Evolutionary conservation across 2,329 filamentous ascomycete species (phyloP).

Genomic region (Claviceps humidiphila): DNA sequence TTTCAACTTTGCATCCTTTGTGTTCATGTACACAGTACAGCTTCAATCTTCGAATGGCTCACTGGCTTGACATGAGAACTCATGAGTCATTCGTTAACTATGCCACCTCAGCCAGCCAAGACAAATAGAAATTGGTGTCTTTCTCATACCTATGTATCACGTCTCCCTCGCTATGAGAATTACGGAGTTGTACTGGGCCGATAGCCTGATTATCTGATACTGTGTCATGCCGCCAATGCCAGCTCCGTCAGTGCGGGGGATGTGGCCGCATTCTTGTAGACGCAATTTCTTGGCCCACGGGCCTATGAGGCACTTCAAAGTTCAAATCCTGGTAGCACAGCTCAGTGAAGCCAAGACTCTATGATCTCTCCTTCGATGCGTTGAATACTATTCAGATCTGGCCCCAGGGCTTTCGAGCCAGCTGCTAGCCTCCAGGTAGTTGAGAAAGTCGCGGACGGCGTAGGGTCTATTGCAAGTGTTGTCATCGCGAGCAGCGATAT

Average conservation of each 20-base stretch:
- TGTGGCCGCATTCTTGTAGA: conserved; percentile 30
- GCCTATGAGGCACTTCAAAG: conserved; percentile 27
- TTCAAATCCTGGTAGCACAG: conserved; percentile 30
- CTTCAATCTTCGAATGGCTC: too few species aligned
- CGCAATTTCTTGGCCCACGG: conserved; percentile 31
- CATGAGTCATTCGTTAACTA: too few species aligned
- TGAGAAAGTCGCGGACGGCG: conserved; percentile 32
- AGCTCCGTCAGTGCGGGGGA: conserved; percentile 18
- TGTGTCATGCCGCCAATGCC: too few species aligned
- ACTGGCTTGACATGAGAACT: too few species aligned
- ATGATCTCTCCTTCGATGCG: conserved; percentile 22
- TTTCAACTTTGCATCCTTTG: too few species aligned
- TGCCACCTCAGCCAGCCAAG: too few species aligned
- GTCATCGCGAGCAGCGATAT: conserved; percentile 29
- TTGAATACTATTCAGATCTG: conserved; percentile 27
- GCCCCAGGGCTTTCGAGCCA: conserved; percentile 28
- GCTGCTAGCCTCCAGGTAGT: conserved; percentile 19
- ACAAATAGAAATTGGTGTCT: too few species aligned
- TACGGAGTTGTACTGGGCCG: too few species aligned
- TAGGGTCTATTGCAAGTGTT: conserved; percentile 28
- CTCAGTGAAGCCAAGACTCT: conserved; percentile 27
- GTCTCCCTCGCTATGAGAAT: too few species aligned
- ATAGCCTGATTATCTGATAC: too few species aligned
- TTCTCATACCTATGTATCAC: too few species aligned
- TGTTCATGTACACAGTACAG: too few species aligned